Base-by-base conservation (phyloP, 2,329 filamentous ascomycete species). In the Nothophoma quercina region DNA sequence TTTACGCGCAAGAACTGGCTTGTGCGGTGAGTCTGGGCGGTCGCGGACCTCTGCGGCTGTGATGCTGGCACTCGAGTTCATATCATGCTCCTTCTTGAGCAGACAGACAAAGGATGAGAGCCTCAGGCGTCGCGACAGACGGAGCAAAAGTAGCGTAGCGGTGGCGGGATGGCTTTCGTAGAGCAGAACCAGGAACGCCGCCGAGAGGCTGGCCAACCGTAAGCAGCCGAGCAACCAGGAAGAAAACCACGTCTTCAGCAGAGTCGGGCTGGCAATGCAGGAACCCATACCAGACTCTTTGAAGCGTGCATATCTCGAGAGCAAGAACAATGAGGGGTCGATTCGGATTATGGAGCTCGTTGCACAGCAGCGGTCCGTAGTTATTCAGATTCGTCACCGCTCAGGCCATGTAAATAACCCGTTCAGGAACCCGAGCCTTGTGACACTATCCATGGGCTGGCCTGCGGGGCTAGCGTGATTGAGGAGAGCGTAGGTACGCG, bases 121-220 rank as follows among this genome's bases (percentile, higher is more conserved):
- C 56, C 59, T 65, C 34, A 72, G 55, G 51, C 69, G 68, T 49
- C 64, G 64, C 32, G 63, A 65, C 48, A 73, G 66, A 40, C 71
- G 72, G 65, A 68, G 64, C 60, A 73, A 63, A 56, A 73, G 63
- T 46, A 70, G 65, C 60, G 67, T 67, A 32, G 64, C 57, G 40
- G 63, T 61, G 58, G 62, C 60, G 51, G 65, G 68, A 42, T 68
- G 67, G 54, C 51, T 60, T 29, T 64, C 62, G 56, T 64, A 61
- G 23, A 71, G 48, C 23, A 71, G 59, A 44, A 63, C 60, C 44
- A 72, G 52, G 38, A 74, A 47, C 21, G 62, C 65, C 26, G 58
- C 61, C 16, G 70, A 67, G 7, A 70, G 48, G 53, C 67, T 62
- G 16, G 69, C 40, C 29, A 72, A 49, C 30, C 67, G 58, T 40